These are phyloP conservation scores for Colletotrichum tabaci DNA, from an alignment of 2,329 filamentous ascomycete genomes.

Conservation along the genomic window DNA sequence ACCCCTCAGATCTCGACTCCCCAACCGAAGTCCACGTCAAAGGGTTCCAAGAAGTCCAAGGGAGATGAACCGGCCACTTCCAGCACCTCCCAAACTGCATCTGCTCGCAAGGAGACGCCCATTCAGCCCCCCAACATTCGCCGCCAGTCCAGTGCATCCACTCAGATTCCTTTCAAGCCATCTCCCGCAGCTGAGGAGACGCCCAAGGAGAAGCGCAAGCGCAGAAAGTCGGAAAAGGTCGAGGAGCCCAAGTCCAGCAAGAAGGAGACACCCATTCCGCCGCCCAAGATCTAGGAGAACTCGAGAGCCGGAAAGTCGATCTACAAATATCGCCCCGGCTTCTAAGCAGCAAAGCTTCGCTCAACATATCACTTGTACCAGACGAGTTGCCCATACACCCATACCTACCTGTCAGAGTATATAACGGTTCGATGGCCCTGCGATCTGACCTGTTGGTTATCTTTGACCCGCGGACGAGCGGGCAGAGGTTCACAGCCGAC, in stretches of 20 bases:
- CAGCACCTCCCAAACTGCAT: slow-evolving; percentile 43
- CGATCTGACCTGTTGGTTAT: neutral
- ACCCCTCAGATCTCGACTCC: slow-evolving; percentile 46
- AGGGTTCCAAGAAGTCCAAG: slow-evolving; percentile 52
- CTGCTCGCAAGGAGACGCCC: slow-evolving; percentile 48
- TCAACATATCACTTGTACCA: slow-evolving; percentile 5
- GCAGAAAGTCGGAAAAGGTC: slow-evolving; percentile 34
- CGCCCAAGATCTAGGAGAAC: slow-evolving; percentile 19
- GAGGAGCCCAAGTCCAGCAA: slow-evolving; percentile 16
- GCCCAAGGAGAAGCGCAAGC: slow-evolving; percentile 44
- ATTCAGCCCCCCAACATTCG: slow-evolving; percentile 41
- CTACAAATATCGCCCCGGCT: neutral
- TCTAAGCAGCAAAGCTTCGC: neutral
- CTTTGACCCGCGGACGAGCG: neutral
- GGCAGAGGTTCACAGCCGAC: neutral
- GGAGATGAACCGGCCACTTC: slow-evolving; percentile 39
- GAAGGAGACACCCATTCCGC: slow-evolving; percentile 49
- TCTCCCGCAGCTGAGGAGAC: slow-evolving; percentile 37
- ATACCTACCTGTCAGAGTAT: slow-evolving; percentile 29
- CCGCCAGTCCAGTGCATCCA: slow-evolving; percentile 31
- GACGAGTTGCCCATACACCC: slow-evolving; percentile 18
- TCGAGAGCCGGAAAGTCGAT: neutral
- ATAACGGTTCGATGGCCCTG: slow-evolving; percentile 12
- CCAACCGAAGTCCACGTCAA: slow-evolving; percentile 44
- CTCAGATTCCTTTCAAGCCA: slow-evolving; percentile 7